A percentile compares a stretch with the other conserved stretches of the same genome.
phyloP scores from a whole-genome alignment of 2,329 filamentous ascomycete species.

The Fusarium haematococcum region DNA sequence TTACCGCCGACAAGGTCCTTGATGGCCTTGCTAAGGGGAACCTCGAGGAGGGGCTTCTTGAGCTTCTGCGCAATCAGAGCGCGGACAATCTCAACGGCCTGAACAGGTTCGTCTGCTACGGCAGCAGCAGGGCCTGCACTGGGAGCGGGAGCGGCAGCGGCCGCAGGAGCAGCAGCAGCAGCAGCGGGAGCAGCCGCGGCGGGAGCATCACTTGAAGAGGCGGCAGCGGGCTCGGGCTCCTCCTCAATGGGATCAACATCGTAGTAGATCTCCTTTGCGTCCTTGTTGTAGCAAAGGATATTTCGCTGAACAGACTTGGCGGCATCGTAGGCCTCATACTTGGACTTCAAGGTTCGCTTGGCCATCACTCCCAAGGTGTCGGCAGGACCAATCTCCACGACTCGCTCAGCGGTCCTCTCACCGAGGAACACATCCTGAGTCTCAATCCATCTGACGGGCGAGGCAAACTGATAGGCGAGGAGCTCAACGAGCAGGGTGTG shows the following conservation, averaged over 20 bases:
- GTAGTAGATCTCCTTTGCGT: constrained; percentile 99
- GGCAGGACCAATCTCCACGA: constrained; percentile 96
- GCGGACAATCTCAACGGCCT: constrained; percentile 89
- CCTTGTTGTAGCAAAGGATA: constrained; percentile 99
- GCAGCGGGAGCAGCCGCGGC: constrained; percentile 65
- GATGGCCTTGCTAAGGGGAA: constrained; percentile 95
- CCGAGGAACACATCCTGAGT: constrained; percentile 99
- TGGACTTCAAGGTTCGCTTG: constrained; percentile 92
- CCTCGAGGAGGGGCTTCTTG: constrained; percentile 90
- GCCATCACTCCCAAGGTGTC: constrained; percentile 99
- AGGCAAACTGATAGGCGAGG: constrained; percentile 98
- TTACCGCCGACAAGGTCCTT: constrained; percentile 97
- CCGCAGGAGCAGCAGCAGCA: constrained; percentile 67
- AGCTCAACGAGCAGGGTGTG: constrained; percentile 99
- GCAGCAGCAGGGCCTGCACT: constrained; percentile 88
- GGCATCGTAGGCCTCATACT: constrained; percentile 98
- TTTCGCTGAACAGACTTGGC: constrained; percentile 96
- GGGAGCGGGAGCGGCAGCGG: constrained; percentile 69
- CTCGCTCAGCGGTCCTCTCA: constrained; percentile 94
- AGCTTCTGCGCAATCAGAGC: constrained; percentile 95
- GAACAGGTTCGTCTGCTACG: constrained; percentile 87
- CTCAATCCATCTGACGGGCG: constrained; percentile 99
- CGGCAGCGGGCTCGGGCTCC: constrained; percentile 75
- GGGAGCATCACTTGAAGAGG: constrained; percentile 60
- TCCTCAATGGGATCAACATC: constrained; percentile 96